Percentiles rank a stretch among this genome's conserved stretches.
Evolutionary conservation across 2,329 filamentous ascomycete species (phyloP).

Genomic region (Clonostachys rosea): DNA sequence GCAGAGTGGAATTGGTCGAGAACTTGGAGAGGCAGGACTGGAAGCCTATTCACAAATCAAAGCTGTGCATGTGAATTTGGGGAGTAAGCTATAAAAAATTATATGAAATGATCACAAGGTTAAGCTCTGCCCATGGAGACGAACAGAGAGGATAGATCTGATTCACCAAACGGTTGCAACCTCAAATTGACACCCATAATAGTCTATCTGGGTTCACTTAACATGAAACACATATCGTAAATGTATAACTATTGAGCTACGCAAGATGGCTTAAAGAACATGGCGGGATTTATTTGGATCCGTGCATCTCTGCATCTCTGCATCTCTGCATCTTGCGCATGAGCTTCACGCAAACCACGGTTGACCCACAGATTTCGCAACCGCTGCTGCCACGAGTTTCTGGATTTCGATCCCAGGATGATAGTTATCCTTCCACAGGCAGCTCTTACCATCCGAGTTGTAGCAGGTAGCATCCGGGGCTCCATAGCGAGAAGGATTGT

Average conservation of each 20-base stretch:
- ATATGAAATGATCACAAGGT: background rate
- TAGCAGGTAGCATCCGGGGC: constrained; percentile 33
- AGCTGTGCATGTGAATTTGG: constrained; percentile 18
- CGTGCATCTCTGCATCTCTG: too few relatives aligned
- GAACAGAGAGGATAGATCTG: too few relatives aligned
- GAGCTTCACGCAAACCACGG: too few relatives aligned
- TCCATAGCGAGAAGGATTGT: constrained; percentile 32
- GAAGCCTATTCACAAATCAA: constrained; percentile 30
- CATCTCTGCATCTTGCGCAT: too few relatives aligned
- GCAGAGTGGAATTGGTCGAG: constrained; percentile 53
- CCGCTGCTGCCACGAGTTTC: constrained; percentile 26
- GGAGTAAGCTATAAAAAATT: constrained; percentile 6
- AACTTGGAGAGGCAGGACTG: constrained; percentile 34
- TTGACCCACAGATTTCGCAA: constrained; percentile 12
- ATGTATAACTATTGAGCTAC: too few relatives aligned
- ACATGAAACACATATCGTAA: too few relatives aligned
- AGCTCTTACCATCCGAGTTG: constrained; percentile 32
- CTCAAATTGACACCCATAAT: too few relatives aligned
- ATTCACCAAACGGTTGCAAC: too few relatives aligned
- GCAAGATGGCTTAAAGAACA: too few relatives aligned
- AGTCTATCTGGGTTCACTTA: too few relatives aligned
- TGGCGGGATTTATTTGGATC: too few relatives aligned
- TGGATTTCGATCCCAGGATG: constrained; percentile 34
- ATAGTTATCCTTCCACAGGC: constrained; percentile 38
- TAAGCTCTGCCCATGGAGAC: too few relatives aligned